Conservation (phyloP, 192 early-diverging fungal species). For the Backusella liffmaniae region DNA sequence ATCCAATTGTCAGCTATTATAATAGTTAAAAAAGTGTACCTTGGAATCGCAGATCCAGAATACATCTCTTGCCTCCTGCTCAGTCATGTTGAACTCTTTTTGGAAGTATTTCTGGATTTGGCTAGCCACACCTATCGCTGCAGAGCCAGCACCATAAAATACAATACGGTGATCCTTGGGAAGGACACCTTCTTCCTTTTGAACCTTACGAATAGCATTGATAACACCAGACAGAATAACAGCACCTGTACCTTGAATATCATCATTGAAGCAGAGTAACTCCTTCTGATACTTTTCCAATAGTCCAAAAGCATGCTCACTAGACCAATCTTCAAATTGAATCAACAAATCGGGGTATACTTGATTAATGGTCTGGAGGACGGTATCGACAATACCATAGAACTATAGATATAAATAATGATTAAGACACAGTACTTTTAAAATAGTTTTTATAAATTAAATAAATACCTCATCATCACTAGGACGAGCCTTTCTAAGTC, state of each 20-base stretch:
- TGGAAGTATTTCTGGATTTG: constrained; percentile 84
- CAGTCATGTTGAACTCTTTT: constrained; percentile 68
- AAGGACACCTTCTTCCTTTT: constrained; percentile 58
- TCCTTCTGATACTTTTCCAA: constrained; percentile 76
- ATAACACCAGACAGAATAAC: constrained; percentile 93
- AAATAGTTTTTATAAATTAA: neutral
- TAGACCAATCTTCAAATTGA: constrained; percentile 97
- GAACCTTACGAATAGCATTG: constrained; percentile 70
- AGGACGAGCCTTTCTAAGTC: constrained; percentile 69
- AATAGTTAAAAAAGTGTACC: neutral
- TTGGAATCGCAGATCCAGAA: constrained; percentile 93
- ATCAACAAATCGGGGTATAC: constrained; percentile 84
- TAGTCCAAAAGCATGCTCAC: constrained; percentile 86
- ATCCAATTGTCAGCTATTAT: neutral
- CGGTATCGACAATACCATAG: constrained; percentile 81
- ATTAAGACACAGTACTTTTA: neutral
- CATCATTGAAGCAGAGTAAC: constrained; percentile 94
- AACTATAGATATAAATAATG: constrained; percentile 40
- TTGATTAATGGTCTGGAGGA: constrained; percentile 65
- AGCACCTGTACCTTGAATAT: constrained; percentile 93
- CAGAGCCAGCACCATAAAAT: constrained; percentile 94
- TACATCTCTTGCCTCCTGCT: constrained; percentile 64
- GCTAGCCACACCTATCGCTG: constrained; percentile 93
- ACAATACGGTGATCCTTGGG: constrained; percentile 82
- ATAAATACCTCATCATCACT: constrained; percentile 43